These are phyloP conservation scores for Metschnikowia hibisci DNA, from an alignment of 805 yeast genomes.

Conservation along the genomic window DNA sequence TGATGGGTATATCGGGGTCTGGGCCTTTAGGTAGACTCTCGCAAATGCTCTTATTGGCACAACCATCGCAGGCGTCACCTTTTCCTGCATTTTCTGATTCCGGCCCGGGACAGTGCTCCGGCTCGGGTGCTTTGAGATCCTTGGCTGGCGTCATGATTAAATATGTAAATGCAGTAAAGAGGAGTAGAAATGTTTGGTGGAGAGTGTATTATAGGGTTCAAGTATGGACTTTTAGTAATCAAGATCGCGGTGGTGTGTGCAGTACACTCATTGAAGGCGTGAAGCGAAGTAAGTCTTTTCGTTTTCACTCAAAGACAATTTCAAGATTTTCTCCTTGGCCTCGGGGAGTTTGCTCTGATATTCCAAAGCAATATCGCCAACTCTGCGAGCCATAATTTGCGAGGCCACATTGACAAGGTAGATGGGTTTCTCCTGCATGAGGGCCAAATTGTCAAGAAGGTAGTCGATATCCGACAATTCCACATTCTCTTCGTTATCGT, in stretches of 20 bases:
- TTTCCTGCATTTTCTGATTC: constrained; percentile 92
- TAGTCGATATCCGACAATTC: constrained; percentile 27
- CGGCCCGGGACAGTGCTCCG: constrained; percentile 99
- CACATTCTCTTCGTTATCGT: constrained; percentile 14
- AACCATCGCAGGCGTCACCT: constrained; percentile 90
- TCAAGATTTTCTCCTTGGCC: constrained; percentile 30
- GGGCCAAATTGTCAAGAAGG: constrained; percentile 45
- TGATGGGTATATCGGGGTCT: constrained; percentile 84
- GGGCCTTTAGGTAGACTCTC: constrained; percentile 89
- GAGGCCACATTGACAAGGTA: constrained; percentile 39
- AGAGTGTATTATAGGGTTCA: not conserved
- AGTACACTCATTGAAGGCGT: constrained; percentile 3
- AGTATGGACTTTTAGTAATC: constrained; percentile 1
- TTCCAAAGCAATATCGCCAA: constrained; percentile 40
- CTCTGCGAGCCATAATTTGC: constrained; percentile 48
- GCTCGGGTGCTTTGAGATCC: constrained; percentile 62
- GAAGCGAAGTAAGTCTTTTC: constrained; percentile 35
- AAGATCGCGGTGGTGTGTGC: constrained; percentile 1
- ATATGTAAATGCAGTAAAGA: not conserved
- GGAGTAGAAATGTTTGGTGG: not conserved
- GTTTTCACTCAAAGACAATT: constrained; percentile 44
- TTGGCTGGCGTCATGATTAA: constrained; percentile 24
- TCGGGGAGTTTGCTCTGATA: constrained; percentile 15
- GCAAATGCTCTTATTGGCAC: constrained; percentile 91
- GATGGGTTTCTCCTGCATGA: constrained; percentile 25